Base-by-base conservation (phyloP, 768 basidiomycete species). In the Suillus tomentosus region DNA sequence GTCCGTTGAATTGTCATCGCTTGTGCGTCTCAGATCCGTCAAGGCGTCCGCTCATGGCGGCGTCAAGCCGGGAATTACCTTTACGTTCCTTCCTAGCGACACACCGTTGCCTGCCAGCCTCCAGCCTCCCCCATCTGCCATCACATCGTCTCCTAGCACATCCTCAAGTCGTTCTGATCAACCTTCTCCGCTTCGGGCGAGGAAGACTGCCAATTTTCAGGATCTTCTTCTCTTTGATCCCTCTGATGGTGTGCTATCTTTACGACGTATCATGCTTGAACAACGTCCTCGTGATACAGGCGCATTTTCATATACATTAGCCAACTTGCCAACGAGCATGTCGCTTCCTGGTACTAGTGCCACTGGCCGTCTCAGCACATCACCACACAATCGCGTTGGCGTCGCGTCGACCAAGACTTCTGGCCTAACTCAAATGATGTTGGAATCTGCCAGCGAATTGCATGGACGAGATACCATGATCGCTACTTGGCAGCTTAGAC, bases 141-240 rank as follows among this genome's bases (percentile, higher is more conserved):
- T 68, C 66, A 61, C 66, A n/a, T 67, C 72, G 60, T 73, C 68
- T 17, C 70, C 68, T 48, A 74, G 70, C 58, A 65, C 75, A 24
- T 78, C 70, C 15, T 69, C 67, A 3, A 69, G 69, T 40, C 74
- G 75, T 22, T 74, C 75, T 2, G 73, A 69, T 51, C 71, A 73
- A 11, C 67, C 73, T 2, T 62, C 72, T 5, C 39, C 75, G 62
- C 65, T 73, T 70, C 78, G 65, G 31, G 75, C 68, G 61, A 76
- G 71, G 7, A 73, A 77, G 19, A 77, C 79, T 14, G 73, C 73
- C 22, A 85, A 86, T 64, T 84, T 81, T 67, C 89, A 89, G 71
- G 90, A 92, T 63, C 65, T 91, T 3, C 80, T 92, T 19, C 69
- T 91, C 3, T 91, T 92, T 68, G 88, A 92, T 69, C 85, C 88